phyloP scores from a whole-genome alignment of 2,329 filamentous ascomycete genomes.

The Allantophomopsis cytisporea region DNA sequence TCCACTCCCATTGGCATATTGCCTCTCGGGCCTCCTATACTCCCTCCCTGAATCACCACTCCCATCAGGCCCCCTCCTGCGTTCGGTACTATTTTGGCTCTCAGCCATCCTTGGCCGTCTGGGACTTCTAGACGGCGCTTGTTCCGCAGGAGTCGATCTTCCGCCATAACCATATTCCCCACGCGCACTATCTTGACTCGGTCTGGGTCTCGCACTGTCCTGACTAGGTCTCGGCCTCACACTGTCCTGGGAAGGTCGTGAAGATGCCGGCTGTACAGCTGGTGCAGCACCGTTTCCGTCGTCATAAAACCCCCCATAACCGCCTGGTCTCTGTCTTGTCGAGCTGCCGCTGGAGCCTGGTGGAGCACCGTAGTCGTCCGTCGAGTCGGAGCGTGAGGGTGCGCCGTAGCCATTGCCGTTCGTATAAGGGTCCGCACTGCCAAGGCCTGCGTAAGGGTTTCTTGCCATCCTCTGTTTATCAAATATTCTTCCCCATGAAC shows the following conservation, averaged over 20 bases:
- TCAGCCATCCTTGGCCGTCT: background rate
- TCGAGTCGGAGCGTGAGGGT: slow-evolving; percentile 8
- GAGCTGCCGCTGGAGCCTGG: slow-evolving; percentile 6
- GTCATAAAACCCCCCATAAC: slow-evolving; percentile 4
- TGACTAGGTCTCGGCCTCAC: too few relatives aligned
- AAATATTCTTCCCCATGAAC: too few relatives aligned
- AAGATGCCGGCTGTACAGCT: slow-evolving; percentile 1
- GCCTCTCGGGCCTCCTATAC: background rate
- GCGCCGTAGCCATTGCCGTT: slow-evolving; percentile 12
- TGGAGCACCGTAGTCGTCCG: slow-evolving; percentile 17
- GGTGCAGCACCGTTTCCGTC: slow-evolving; percentile 1
- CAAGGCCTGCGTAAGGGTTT: slow-evolving; percentile 16
- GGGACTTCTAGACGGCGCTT: background rate
- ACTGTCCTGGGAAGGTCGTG: too few relatives aligned
- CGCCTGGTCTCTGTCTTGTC: background rate
- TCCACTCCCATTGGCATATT: background rate
- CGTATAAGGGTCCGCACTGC: slow-evolving; percentile 10
- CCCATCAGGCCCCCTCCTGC: background rate
- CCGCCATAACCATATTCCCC: too few relatives aligned
- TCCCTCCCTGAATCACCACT: slow-evolving; percentile 1
- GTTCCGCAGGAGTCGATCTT: background rate
- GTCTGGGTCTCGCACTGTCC: background rate
- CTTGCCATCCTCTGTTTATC: slow-evolving; percentile 12
- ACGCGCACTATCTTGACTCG: background rate
- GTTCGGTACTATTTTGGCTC: too few relatives aligned